phyloP scores from a whole-genome alignment of 148 eudicot genomes.

The Silene uniflora region DNA sequence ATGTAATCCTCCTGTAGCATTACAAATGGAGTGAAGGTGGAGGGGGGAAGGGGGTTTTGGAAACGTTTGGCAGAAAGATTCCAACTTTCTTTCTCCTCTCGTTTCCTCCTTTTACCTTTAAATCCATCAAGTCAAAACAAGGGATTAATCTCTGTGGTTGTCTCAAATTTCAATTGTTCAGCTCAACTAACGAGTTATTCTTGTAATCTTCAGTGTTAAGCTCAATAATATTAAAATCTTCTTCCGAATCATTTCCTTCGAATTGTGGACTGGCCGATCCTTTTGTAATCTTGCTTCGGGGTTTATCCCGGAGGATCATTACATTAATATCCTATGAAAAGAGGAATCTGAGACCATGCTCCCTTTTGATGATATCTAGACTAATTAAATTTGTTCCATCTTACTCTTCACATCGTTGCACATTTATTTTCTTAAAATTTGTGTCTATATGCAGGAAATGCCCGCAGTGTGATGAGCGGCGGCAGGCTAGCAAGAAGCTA shows the following conservation, averaged over 20 bases:
- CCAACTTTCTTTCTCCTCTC: background rate
- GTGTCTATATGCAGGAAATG: slow-evolving; percentile 56
- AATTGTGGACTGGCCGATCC: background rate
- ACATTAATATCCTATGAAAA: background rate
- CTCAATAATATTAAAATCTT: background rate
- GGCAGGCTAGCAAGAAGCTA: slow-evolving; percentile 99
- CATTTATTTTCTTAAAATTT: slow-evolving; percentile 15
- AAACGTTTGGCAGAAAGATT: background rate
- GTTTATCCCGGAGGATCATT: background rate
- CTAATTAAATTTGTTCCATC: background rate
- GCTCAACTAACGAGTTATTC: background rate
- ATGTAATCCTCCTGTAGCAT: too few species aligned
- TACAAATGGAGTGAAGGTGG: too few species aligned
- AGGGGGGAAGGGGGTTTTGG: background rate
- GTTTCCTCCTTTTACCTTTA: background rate
- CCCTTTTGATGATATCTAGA: background rate
- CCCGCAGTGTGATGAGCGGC: slow-evolving; percentile 84
- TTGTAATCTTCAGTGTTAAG: background rate
- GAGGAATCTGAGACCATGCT: background rate
- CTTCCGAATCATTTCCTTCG: background rate
- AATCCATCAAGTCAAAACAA: background rate
- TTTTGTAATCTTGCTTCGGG: background rate
- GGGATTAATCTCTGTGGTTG: background rate
- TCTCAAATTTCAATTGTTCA: background rate
- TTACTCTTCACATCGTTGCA: background rate